Evolutionary conservation across 2,329 filamentous ascomycete species (phyloP), one percentile per base, ranked within the genome.

Genomic region (Colletotrichum nymphaeae): DNA sequence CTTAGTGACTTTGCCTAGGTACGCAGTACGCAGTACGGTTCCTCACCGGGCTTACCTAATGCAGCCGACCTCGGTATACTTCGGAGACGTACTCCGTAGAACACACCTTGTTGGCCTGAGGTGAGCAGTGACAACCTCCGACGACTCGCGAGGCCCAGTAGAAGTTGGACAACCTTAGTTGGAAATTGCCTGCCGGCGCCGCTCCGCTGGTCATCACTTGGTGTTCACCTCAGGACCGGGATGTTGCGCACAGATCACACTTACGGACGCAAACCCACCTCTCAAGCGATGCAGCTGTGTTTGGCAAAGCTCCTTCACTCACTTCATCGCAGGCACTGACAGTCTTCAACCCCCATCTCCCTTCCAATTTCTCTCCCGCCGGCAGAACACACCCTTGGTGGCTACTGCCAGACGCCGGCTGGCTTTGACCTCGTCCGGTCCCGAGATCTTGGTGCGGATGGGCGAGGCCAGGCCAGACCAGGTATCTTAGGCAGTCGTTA

Each of bases 401-500:
- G 60, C 60, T 37, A 49, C 42, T 49, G 42, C 42, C 19, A 49
- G 42, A 22, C 19, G n/a, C n/a, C 28, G 35, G 19, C 58, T 49
- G 24, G 14, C 24, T 19, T 62, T 32, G 59, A 28, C 22, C 37
- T 26, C 11, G 46, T 53, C 24, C 46, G 62, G 46, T 24, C 14
- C 46, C n/a, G 42, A 35, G 28, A 42, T 22, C 60, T 53, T 24
- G 42, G 30, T 35, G 56, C 19, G 56, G n/a, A 14, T 14, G 11
- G 28, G 9, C 42, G 16, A 24, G 26, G 12, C 6, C 5, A 46
- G 24, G 26, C n/a, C 28, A 42, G 28, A 7, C 42, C 42, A 12
- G 42, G 42, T n/a, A 63, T 53, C 57, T 46, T 62, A 46, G 58
- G 58, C 58, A 62, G 58, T 62, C 58, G 58, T 62, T 35, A 62